phyloP scores from a whole-genome alignment of 179 eudicot genomes.

The Silene vulgaris region DNA sequence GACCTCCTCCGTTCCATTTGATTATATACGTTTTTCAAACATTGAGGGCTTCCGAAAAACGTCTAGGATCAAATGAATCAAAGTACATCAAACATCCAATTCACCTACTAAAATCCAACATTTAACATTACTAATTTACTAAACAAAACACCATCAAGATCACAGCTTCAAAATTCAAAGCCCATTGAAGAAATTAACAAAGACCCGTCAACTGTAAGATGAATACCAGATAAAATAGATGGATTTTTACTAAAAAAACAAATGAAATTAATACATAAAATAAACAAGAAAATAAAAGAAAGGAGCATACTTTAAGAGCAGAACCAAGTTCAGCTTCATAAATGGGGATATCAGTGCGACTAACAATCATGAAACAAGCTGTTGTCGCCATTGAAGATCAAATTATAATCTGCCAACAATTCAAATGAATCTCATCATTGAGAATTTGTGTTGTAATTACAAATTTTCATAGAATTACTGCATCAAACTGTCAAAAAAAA shows the following conservation, averaged over 20 bases:
- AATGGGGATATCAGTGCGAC: constrained; percentile 87
- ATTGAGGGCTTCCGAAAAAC: too few relatives aligned
- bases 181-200: background rate
- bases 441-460: background rate
- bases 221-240: background rate
- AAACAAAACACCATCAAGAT: constrained; percentile 5
- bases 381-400: constrained; percentile 55
- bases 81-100: background rate
- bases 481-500: background rate
- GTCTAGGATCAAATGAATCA: too few relatives aligned
- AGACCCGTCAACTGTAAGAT: background rate
- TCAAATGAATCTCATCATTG: background rate
- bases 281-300: background rate
- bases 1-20: too few relatives aligned
- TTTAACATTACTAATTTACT: background rate
- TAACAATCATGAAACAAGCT: constrained; percentile 90
- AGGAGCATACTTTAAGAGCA: constrained; percentile 57
- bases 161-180: background rate
- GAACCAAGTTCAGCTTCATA: constrained; percentile 96
- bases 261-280: background rate
- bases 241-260: background rate
- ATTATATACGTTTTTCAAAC: too few relatives aligned
- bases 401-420: constrained; percentile 12
- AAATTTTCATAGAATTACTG: background rate
- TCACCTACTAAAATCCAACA: background rate